Evolutionary conservation across 2,329 filamentous ascomycete genomes (phyloP).

Genomic region (Camillea tinctor): DNA sequence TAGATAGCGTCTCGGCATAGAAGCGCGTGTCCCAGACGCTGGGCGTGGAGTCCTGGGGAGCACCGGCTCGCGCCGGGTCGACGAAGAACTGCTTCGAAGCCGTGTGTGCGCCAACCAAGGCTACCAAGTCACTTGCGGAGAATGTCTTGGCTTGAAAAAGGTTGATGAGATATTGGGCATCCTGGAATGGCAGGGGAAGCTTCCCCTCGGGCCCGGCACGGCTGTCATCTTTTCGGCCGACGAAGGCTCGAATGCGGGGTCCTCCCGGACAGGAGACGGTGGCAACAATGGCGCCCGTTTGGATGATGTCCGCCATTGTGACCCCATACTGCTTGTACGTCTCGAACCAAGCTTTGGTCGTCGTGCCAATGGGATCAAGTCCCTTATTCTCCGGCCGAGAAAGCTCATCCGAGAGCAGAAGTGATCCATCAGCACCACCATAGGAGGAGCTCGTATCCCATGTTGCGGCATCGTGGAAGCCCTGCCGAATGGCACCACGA

Average conservation of each 20-base stretch:
- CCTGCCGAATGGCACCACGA: slow-evolving; percentile 44
- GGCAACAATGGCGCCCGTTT: slow-evolving; percentile 47
- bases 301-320: slow-evolving; percentile 54
- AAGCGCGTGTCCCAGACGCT: slow-evolving; percentile 50
- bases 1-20: slow-evolving; percentile 42
- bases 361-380: slow-evolving; percentile 39
- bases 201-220: slow-evolving; percentile 40
- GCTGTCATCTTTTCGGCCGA: slow-evolving; percentile 46
- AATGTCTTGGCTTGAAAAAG: slow-evolving; percentile 53
- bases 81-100: slow-evolving; percentile 47
- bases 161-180: slow-evolving; percentile 42
- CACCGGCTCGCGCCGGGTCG: slow-evolving; percentile 37
- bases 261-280: slow-evolving; percentile 52
- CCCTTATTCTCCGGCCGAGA: slow-evolving; percentile 44
- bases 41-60: slow-evolving; percentile 47
- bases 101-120: slow-evolving; percentile 55
- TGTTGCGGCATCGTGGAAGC: slow-evolving; percentile 47
- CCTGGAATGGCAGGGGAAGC: slow-evolving; percentile 42
- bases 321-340: slow-evolving; percentile 39
- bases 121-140: slow-evolving; percentile 47
- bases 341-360: slow-evolving; percentile 38
- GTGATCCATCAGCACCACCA: slow-evolving; percentile 47
- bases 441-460: slow-evolving; percentile 38
- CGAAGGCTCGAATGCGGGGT: slow-evolving; percentile 48
- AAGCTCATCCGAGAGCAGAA: slow-evolving; percentile 43